Conservation (phyloP, 2,329 filamentous ascomycete genomes). For the Aciculosporium take region DNA sequence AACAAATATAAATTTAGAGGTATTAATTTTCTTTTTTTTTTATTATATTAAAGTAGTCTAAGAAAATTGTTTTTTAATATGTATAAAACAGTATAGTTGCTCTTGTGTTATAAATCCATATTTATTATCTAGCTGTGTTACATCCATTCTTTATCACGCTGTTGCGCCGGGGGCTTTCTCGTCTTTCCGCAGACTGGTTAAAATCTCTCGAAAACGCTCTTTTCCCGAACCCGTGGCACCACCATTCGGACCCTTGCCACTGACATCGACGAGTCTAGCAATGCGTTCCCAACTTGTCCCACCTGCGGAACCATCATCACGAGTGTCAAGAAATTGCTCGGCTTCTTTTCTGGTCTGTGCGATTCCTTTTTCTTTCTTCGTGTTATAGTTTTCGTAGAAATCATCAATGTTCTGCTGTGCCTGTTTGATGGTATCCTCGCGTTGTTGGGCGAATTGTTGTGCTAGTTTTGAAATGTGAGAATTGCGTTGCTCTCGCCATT, state of each 20-base stretch:
- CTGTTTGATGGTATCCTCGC: slow-evolving; percentile 72
- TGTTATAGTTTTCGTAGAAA: slow-evolving; percentile 99
- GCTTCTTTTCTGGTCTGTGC: slow-evolving; percentile 81
- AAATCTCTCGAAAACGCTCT: slow-evolving; percentile 84
- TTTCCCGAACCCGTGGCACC: slow-evolving; percentile 85
- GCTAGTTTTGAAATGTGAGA: slow-evolving; percentile 70
- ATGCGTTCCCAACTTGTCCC: slow-evolving; percentile 98
- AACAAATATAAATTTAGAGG: too few relatives aligned
- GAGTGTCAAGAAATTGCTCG: slow-evolving; percentile 75
- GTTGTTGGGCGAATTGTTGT: slow-evolving; percentile 69
- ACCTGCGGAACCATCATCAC: slow-evolving; percentile 85
- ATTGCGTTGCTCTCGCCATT: slow-evolving; percentile 87
- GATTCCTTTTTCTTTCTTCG: slow-evolving; percentile 89
- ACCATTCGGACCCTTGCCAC: slow-evolving; percentile 78
- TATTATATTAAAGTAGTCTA: too few relatives aligned
- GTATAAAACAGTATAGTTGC: too few relatives aligned
- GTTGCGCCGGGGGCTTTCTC: slow-evolving; percentile 63
- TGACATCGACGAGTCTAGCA: slow-evolving; percentile 91
- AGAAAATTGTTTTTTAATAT: too few relatives aligned
- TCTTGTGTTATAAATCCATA: not conserved
- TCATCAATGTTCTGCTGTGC: slow-evolving; percentile 93
- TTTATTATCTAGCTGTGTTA: not conserved
- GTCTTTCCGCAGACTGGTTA: slow-evolving; percentile 81
- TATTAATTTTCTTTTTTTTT: too few relatives aligned
- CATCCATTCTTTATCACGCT: slow-evolving; percentile 39